Evolutionary conservation across 148 eudicot genomes (phyloP), one percentile per base, ranked within the genome.

Genomic region (Fagopyrum homotropicum): DNA sequence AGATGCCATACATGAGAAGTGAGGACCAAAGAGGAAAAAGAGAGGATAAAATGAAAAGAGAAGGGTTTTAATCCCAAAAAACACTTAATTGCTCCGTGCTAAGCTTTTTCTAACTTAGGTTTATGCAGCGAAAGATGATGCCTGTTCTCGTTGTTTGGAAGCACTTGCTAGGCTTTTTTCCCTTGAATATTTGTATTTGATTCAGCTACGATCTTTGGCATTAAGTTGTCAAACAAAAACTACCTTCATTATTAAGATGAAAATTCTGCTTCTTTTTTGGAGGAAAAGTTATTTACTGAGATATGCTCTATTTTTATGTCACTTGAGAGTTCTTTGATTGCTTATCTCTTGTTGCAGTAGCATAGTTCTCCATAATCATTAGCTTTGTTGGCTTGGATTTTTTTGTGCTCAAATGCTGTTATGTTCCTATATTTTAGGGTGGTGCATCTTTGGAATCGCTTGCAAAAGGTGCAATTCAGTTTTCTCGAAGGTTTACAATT

Each of bases 401-500:
- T 64, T 4, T 64, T 64, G 45, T n/a, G 70, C 19, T 64, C 46
- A 64, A 12, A 26, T 66, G 6, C 45, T 35, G 71, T 40, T 57
- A 44, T 45, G 51, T 22, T 76, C 51, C 74, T 77, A 50, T 45
- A 47, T 69, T 70, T 61, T 81, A 90, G 96, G 89, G 80, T 68
- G 97, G 96, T 77, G 98, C 97, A 78, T 92, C 97, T 45, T 81
- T 92, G 77, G 96, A 91, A 81, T 88, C 98, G 69, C 97, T 94
- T 82, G 98, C 99, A 29, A 95, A 90, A 79, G 97, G 98, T 52
- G 97, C 97, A 54, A 89, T 90, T 71, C 86, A 84, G 50, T 94
- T 91, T 85, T 94, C 98, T 55, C 88, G 88, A 45, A 78, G 84
- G 74, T 95, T 80, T 86, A 82, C 93, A 7, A 77, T 89, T 54